phyloP scores from a whole-genome alignment of 2,329 filamentous ascomycete genomes.

The Sclerotinia glacialis region DNA sequence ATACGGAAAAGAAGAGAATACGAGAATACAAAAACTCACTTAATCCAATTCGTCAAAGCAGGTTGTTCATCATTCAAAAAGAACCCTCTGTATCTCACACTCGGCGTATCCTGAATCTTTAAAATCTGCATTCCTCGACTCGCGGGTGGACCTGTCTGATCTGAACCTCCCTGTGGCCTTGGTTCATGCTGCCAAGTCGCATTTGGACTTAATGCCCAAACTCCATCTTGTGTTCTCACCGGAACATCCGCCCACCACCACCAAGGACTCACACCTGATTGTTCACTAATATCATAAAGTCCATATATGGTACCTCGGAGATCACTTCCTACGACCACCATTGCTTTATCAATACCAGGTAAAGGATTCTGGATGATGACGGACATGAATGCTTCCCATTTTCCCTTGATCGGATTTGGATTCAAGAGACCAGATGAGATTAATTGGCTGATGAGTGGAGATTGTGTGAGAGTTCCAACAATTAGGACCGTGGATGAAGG shows the following conservation, averaged over 20 bases:
- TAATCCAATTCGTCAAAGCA: conserved; percentile 61
- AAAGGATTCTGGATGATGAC: conserved; percentile 57
- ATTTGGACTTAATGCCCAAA: conserved; percentile 45
- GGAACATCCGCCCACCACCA: conserved; percentile 57
- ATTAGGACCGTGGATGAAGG: conserved; percentile 58
- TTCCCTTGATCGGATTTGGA: conserved; percentile 53
- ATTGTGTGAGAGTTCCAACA: conserved; percentile 65
- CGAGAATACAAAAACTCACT: conserved; percentile 27
- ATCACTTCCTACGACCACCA: conserved; percentile 68
- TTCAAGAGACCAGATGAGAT: conserved; percentile 56
- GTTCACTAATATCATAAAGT: conserved; percentile 68
- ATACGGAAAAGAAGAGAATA: background rate
- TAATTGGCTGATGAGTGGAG: conserved; percentile 58
- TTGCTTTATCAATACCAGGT: conserved; percentile 53
- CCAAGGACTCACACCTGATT: conserved; percentile 69
- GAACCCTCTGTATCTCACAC: conserved; percentile 57
- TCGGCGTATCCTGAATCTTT: conserved; percentile 50
- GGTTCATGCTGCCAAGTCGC: background rate
- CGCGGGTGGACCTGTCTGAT: background rate
- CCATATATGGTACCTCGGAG: conserved; percentile 66
- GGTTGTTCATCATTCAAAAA: conserved; percentile 63
- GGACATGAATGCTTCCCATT: conserved; percentile 69
- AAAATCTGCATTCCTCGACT: conserved; percentile 35
- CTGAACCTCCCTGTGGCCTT: background rate
- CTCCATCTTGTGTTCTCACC: conserved; percentile 43